phyloP scores from a whole-genome alignment of 1,284 basidiomycete genomes.

The Porodaedalea pini region DNA sequence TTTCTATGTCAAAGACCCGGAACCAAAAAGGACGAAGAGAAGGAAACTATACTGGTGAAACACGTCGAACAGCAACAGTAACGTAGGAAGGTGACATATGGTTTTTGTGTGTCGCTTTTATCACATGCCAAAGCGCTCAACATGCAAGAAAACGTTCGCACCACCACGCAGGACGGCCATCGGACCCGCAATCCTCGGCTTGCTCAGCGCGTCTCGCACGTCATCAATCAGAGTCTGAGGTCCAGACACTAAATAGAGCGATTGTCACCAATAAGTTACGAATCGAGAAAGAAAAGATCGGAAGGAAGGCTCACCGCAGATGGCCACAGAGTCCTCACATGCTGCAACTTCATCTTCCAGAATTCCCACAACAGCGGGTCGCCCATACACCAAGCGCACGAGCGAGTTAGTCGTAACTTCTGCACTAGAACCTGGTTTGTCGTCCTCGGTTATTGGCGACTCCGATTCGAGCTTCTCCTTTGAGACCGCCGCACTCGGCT shows the following conservation, averaged over 20 bases:
- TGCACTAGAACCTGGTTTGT: not conserved
- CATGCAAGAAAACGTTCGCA: slow-evolving; percentile 13
- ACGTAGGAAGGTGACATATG: not conserved
- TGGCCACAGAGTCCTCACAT: not conserved
- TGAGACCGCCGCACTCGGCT: not conserved
- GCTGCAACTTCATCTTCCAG: not conserved
- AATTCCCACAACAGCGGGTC: not conserved
- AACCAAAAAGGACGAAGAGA: too few species aligned
- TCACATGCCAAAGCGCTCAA: slow-evolving; percentile 14
- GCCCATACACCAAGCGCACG: not conserved
- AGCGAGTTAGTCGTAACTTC: not conserved
- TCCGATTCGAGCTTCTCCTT: slow-evolving; percentile 1
- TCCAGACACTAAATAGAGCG: slow-evolving; percentile 11
- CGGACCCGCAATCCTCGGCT: not conserved
- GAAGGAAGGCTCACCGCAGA: slow-evolving; percentile 9
- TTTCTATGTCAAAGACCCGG: too few species aligned
- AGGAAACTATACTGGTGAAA: too few species aligned
- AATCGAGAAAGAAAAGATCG: not conserved
- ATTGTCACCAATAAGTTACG: not conserved
- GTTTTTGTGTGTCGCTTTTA: not conserved
- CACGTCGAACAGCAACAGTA: not conserved
- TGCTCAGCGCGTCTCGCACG: slow-evolving; percentile 4
- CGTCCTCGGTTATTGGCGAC: not conserved
- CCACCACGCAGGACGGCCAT: slow-evolving; percentile 8
- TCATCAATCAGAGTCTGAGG: slow-evolving; percentile 9